Percentiles rank a stretch among this genome's conserved stretches.
phyloP scores from a whole-genome alignment of 78 protist genomes.

The Cavenderia fasciculata region DNA sequence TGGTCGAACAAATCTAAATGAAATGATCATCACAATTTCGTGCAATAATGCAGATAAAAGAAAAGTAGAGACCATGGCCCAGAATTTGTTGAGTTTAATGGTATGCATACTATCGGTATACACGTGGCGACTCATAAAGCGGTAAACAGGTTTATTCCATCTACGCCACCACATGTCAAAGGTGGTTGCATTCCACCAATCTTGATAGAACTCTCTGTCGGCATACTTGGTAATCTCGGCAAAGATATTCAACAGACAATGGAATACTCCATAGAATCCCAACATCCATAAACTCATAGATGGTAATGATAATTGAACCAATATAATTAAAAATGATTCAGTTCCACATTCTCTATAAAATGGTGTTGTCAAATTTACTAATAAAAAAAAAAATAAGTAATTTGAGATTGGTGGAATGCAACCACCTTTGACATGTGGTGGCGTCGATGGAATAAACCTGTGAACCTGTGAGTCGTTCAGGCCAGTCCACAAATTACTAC shows the following conservation, averaged over 20 bases:
- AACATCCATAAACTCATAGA: slow-evolving; percentile 70
- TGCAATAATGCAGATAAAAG: slow-evolving; percentile 62
- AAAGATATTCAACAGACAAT: slow-evolving; percentile 82
- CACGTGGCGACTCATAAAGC: slow-evolving; percentile 83
- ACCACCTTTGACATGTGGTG: too few species aligned
- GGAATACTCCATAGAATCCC: slow-evolving; percentile 89
- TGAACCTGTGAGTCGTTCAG: too few species aligned
- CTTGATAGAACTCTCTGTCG: slow-evolving; percentile 87
- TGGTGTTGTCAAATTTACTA: slow-evolving; percentile 50
- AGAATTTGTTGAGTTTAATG: slow-evolving; percentile 56
- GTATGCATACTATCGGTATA: slow-evolving; percentile 65
- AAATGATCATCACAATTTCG: slow-evolving; percentile 58
- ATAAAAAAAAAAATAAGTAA: background rate
- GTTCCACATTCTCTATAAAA: slow-evolving; percentile 4
- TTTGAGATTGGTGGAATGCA: background rate
- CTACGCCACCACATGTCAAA: slow-evolving; percentile 78
- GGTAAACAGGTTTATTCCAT: slow-evolving; percentile 85
- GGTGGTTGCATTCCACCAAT: slow-evolving; percentile 90
- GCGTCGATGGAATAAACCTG: too few species aligned
- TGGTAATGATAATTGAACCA: slow-evolving; percentile 57
- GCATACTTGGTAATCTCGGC: slow-evolving; percentile 86
- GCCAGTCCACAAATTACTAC: too few species aligned
- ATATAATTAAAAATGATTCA: slow-evolving; percentile 19
- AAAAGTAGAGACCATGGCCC: slow-evolving; percentile 60
- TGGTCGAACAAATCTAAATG: slow-evolving; percentile 62